These are phyloP conservation scores for Abortiporus biennis DNA, from an alignment of 1,284 basidiomycete species.

Conservation along the genomic window DNA sequence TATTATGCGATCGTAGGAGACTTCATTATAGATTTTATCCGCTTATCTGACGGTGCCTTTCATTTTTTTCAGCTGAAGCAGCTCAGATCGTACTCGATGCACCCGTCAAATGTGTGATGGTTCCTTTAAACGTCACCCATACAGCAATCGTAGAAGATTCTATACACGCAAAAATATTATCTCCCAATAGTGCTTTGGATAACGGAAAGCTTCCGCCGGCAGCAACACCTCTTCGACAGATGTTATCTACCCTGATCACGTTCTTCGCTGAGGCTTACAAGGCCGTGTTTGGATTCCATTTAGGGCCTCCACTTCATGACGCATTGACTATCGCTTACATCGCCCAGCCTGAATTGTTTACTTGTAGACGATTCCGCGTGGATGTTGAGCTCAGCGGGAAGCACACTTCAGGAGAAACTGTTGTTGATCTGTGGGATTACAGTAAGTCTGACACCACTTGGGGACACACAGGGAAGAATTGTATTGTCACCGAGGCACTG, in stretches of 20 bases:
- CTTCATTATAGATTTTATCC: not conserved
- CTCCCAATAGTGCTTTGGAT: slow-evolving; percentile 20
- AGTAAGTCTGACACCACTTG: slow-evolving; percentile 50
- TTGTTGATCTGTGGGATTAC: slow-evolving; percentile 71
- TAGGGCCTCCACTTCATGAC: slow-evolving; percentile 81
- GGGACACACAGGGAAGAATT: slow-evolving; percentile 68
- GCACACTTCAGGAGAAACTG: slow-evolving; percentile 66
- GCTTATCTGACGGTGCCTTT: not conserved
- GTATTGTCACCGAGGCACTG: slow-evolving; percentile 57
- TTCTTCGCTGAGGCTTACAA: slow-evolving; percentile 70
- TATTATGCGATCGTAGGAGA: slow-evolving; percentile 73
- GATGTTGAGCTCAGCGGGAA: slow-evolving; percentile 67
- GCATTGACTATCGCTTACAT: slow-evolving; percentile 74
- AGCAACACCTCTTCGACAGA: slow-evolving; percentile 57
- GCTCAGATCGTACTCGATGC: slow-evolving; percentile 71
- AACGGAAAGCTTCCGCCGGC: slow-evolving; percentile 30
- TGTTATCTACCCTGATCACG: slow-evolving; percentile 63
- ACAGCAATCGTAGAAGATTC: slow-evolving; percentile 62
- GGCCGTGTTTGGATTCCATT: slow-evolving; percentile 63
- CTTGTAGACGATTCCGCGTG: slow-evolving; percentile 54
- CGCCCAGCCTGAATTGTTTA: slow-evolving; percentile 57
- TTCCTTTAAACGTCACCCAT: slow-evolving; percentile 83
- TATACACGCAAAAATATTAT: slow-evolving; percentile 48
- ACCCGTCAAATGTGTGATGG: slow-evolving; percentile 55
- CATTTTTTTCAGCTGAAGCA: slow-evolving; percentile 53